A percentile compares a stretch with the other conserved stretches of the same genome.
Conservation (phyloP, 106 monocot genomes). For the Dendrobium huoshanense region DNA sequence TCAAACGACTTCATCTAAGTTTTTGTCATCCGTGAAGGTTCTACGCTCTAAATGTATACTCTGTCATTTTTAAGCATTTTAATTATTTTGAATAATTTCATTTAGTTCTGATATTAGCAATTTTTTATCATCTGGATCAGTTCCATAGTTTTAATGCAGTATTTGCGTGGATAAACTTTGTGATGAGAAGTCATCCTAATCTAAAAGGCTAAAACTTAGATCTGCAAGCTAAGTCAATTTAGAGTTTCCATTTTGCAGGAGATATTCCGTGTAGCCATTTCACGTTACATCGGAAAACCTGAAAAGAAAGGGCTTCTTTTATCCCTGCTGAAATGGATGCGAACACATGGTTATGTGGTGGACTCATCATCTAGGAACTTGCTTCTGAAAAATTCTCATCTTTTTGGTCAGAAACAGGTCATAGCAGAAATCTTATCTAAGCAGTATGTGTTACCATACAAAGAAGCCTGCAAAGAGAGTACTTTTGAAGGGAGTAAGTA, state of each 20-base stretch:
- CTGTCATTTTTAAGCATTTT: neutral
- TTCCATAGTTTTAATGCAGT: neutral
- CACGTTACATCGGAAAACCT: conserved; percentile 54
- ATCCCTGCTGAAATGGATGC: conserved; percentile 85
- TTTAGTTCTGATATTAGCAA: neutral
- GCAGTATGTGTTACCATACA: conserved; percentile 42
- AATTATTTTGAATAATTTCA: neutral
- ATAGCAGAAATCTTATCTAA: conserved; percentile 69
- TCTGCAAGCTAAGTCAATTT: neutral
- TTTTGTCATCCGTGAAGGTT: neutral
- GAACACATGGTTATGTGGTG: conserved; percentile 66
- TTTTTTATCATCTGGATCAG: neutral
- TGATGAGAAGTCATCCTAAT: neutral
- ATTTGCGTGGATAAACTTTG: neutral
- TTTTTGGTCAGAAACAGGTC: conserved; percentile 71
- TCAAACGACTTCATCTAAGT: neutral
- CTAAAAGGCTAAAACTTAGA: neutral
- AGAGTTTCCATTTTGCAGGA: conserved; percentile 38
- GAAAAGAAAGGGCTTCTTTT: conserved; percentile 89
- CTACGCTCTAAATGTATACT: neutral
- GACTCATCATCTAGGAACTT: conserved; percentile 71
- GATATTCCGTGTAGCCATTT: conserved; percentile 52
- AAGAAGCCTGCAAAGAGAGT: neutral
- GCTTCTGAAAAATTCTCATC: conserved; percentile 63
- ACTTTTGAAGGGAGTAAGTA: neutral